Evolutionary conservation across 2,329 filamentous ascomycete genomes (phyloP), one percentile per base, ranked within the genome.

Genomic region (Trichoderma atrobrunneum): DNA sequence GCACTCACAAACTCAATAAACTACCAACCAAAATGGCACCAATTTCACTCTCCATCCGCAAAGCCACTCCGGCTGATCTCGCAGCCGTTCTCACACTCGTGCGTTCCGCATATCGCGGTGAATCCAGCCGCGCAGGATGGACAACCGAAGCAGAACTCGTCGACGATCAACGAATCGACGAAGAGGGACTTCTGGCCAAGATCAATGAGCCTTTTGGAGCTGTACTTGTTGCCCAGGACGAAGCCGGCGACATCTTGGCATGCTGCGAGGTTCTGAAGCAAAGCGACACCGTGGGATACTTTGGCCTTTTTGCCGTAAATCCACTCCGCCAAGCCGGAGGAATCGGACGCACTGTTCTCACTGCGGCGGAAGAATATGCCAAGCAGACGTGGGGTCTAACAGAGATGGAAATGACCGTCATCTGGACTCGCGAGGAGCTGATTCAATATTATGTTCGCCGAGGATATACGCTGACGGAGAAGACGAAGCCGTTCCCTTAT

Each of bases 251-350:
- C 0, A 78, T 84, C 3, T 77, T 83, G 3, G 81, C 80, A n/a
- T 86, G 85, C 79, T 86, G 84, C 76, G 84, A 86, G 71, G 72
- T 87, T 4, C 72, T 79, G 30, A 77, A 76, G 36, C 78, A 76
- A 21, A 72, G 73, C 30, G 73, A 74, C 32, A 76, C 73, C 14
- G 6, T 54, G 21, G 66, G 66, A 36, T 70, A 70, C 39, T 72
- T 79, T 43, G 84, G 84, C 65, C 80, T 87, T 43, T 85, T 87
- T 24, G 85, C 85, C 54, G 85, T 87, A 0, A 81, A 84, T 48
- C 83, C 83, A 2, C 70, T 70, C 5, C 74, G 78, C 32, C 85
- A 87, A 76, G 81, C 80, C 5, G 82, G 82, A 16, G 85, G 85
- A 0, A 75, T 87, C 59, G 85, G 85, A 0, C 76, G 80, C 66